Evolutionary conservation across 805 yeast genomes (phyloP).

Genomic region (Sugiyamaella mastotermitis): DNA sequence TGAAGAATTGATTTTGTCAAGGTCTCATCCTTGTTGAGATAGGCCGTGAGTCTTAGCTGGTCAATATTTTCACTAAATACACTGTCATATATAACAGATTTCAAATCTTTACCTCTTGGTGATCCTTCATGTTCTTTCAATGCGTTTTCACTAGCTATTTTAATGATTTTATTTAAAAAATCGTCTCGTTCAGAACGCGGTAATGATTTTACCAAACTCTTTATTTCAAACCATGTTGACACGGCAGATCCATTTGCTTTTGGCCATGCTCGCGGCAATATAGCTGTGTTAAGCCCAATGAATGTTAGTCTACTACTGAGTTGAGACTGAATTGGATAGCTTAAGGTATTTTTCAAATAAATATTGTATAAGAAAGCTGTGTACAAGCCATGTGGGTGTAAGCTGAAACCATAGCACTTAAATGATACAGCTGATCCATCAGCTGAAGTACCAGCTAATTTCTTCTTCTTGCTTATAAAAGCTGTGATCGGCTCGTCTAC

Average conservation of each 20-base stretch:
- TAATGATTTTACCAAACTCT: constrained; percentile 7
- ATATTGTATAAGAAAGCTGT: constrained; percentile 16
- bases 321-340: constrained; percentile 21
- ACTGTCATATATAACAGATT: not conserved
- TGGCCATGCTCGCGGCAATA: constrained; percentile 6
- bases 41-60: not conserved
- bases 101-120: no score
- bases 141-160: no score
- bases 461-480: no score
- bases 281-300: constrained; percentile 8
- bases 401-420: constrained; percentile 13
- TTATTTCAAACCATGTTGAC: constrained; percentile 17
- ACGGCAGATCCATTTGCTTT: constrained; percentile 10
- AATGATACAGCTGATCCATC: no score
- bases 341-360: constrained; percentile 12
- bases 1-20: no score
- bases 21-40: no score
- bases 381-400: constrained; percentile 18
- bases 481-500: no score
- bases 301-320: constrained; percentile 16
- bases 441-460: no score
- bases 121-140: no score
- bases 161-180: constrained; percentile 1
- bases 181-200: constrained; percentile 7
- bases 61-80: not conserved